Evolutionary conservation across 495 filamentous ascomycete species (phyloP).

Genomic region (Penicillium pancosmium): DNA sequence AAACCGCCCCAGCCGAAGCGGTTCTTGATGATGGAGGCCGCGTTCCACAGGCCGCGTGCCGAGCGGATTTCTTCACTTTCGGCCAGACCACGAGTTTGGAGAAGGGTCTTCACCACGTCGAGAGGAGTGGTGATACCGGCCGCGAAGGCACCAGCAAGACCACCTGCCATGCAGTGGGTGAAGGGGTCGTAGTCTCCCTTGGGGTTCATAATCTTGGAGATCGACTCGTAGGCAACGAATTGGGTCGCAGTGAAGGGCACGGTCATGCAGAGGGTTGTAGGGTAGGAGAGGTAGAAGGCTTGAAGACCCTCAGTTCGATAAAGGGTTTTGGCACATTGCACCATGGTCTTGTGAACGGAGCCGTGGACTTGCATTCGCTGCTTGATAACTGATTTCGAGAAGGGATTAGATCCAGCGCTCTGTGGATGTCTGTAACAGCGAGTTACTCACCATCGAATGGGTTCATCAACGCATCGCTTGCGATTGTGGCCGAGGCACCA

Average conservation of each 20-base stretch:
- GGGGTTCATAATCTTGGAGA: conserved; percentile 92
- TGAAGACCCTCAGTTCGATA: conserved; percentile 85
- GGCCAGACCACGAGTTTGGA: conserved; percentile 88
- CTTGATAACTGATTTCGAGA: conserved; percentile 76
- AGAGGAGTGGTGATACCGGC: conserved; percentile 93
- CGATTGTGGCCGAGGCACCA: conserved; percentile 92
- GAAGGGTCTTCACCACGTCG: conserved; percentile 95
- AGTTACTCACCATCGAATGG: conserved; percentile 88
- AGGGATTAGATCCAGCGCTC: neutral
- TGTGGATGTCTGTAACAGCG: neutral
- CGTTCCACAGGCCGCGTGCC: conserved; percentile 79
- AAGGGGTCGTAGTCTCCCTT: conserved; percentile 81
- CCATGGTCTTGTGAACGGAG: conserved; percentile 83
- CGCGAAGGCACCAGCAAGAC: conserved; percentile 88
- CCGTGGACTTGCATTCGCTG: conserved; percentile 98
- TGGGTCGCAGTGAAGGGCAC: conserved; percentile 96
- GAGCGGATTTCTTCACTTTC: conserved; percentile 80
- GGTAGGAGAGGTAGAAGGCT: conserved; percentile 98
- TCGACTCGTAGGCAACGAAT: conserved; percentile 95
- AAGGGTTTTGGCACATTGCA: conserved; percentile 81
- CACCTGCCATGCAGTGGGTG: conserved; percentile 90
- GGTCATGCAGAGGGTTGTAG: conserved; percentile 97
- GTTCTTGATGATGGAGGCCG: conserved; percentile 79
- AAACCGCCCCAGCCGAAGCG: conserved; percentile 86
- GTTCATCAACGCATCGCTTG: conserved; percentile 98